Evolutionary conservation across 2,329 filamentous ascomycete species (phyloP).

Genomic region (Pseudocercospora pini-densiflorae): DNA sequence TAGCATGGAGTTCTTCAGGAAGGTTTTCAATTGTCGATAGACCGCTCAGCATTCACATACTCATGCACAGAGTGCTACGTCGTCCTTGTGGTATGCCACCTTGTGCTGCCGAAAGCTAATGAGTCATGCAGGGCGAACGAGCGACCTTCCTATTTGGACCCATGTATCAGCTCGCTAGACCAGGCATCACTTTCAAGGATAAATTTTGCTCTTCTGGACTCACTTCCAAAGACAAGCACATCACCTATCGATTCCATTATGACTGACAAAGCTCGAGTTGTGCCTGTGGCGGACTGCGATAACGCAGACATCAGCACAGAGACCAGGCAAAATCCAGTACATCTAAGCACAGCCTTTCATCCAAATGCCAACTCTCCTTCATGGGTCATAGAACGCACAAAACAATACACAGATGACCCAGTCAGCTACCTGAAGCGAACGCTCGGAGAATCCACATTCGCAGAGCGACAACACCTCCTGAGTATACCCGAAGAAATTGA

Average conservation of each 20-base stretch:
- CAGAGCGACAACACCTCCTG: constrained; percentile 18
- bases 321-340: neutral
- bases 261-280: neutral
- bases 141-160: neutral
- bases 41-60: neutral
- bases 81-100: neutral
- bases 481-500: constrained; percentile 24
- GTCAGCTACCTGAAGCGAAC: constrained; percentile 19
- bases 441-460: constrained; percentile 23
- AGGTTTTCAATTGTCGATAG: neutral
- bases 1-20: neutral
- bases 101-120: neutral
- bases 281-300: neutral
- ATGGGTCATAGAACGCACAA: neutral
- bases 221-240: no score
- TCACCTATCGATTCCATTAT: neutral
- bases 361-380: neutral
- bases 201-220: neutral
- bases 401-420: constrained; percentile 16
- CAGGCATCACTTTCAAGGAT: neutral
- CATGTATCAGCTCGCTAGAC: neutral
- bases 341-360: neutral
- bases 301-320: neutral
- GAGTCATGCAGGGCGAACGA: neutral
- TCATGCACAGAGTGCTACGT: neutral